phyloP scores from a whole-genome alignment of 2,329 filamentous ascomycete species.

The Epichloe sylvatica region DNA sequence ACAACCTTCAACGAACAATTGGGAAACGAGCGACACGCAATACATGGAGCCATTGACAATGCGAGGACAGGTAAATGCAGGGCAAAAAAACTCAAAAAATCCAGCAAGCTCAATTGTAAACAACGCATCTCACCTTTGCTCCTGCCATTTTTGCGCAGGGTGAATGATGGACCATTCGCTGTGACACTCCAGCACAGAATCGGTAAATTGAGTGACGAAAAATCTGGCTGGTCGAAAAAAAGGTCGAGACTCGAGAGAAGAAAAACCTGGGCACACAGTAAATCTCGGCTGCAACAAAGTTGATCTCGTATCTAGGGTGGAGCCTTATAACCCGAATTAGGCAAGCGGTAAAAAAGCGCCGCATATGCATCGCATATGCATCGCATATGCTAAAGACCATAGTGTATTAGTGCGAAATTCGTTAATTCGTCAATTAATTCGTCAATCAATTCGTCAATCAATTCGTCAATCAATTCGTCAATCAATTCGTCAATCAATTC shows the following conservation, averaged over 20 bases:
- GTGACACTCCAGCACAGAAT: conserved; percentile 1
- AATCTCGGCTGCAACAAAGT: too few species aligned
- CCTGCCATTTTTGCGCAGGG: conserved; percentile 9
- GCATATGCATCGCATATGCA: too few species aligned
- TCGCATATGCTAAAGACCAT: too few species aligned
- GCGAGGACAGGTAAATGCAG: neutral
- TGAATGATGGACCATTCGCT: neutral
- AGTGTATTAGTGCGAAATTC: too few species aligned
- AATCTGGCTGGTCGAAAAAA: neutral
- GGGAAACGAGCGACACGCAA: neutral
- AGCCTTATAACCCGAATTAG: too few species aligned
- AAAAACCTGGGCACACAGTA: too few species aligned
- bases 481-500: too few species aligned
- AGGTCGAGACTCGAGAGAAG: neutral
- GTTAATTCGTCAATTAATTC: too few species aligned
- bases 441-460: too few species aligned
- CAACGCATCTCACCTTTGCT: conserved; percentile 8
- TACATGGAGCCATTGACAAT: neutral
- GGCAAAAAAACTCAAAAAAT: neutral
- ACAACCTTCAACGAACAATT: neutral
- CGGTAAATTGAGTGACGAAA: neutral
- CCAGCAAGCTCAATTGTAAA: neutral
- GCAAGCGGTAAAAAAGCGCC: too few species aligned
- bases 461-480: too few species aligned
- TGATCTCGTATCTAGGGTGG: too few species aligned